Conservation (phyloP, 2,329 filamentous ascomycete genomes). For the Paraphaeosphaeria minitans region DNA sequence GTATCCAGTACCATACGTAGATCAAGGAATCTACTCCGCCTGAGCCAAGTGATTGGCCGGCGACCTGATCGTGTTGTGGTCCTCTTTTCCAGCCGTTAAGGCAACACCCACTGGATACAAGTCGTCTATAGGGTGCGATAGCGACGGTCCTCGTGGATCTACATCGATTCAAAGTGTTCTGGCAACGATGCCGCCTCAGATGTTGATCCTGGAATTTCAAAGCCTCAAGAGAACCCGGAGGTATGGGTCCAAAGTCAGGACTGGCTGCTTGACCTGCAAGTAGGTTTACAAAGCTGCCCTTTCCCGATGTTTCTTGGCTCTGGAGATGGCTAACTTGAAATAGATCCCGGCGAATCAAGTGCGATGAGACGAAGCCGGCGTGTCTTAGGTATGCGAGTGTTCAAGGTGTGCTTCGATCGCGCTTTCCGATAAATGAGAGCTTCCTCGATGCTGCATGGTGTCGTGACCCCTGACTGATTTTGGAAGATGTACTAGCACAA, state of each 20-base stretch:
- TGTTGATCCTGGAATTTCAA: constrained; percentile 10
- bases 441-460: constrained; percentile 9
- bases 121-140: not conserved
- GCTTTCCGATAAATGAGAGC: not conserved
- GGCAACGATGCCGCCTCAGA: constrained; percentile 3
- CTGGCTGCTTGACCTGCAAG: constrained; percentile 24
- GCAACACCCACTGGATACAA: not conserved
- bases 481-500: constrained; percentile 33
- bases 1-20: not conserved
- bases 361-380: constrained; percentile 5
- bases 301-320: not conserved
- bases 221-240: constrained; percentile 15
- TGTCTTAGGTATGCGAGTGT: constrained; percentile 5
- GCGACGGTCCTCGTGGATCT: not conserved
- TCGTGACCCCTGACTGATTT: constrained; percentile 10
- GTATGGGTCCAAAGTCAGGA: constrained; percentile 20
- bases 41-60: not conserved
- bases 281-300: not conserved
- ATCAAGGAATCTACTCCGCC: not conserved
- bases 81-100: not conserved
- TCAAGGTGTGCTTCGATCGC: not conserved
- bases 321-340: not conserved
- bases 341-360: constrained; percentile 9
- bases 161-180: not conserved
- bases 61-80: not conserved